phyloP scores from a whole-genome alignment of 176 grass and related monocot genomes.

The Tillandsia leiboldiana region DNA sequence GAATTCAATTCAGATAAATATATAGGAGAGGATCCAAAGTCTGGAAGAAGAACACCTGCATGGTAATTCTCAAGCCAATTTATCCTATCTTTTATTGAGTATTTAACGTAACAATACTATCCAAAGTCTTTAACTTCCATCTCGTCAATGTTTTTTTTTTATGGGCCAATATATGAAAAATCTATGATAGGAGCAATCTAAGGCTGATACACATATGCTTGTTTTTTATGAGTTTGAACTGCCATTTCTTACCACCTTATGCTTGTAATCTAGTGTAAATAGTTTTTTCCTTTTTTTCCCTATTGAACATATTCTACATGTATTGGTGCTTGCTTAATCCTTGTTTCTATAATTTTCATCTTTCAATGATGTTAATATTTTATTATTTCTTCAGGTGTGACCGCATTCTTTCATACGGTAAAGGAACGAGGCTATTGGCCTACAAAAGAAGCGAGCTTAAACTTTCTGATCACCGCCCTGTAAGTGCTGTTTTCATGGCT shows the following conservation, averaged over 20 bases:
- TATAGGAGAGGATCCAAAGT: slow-evolving; percentile 33
- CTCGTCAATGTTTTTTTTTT: too few species aligned
- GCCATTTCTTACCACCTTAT: too few species aligned
- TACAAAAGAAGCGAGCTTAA: slow-evolving; percentile 52
- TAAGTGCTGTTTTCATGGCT: slow-evolving; percentile 55
- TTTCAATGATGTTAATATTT: neutral
- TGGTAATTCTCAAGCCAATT: slow-evolving; percentile 37
- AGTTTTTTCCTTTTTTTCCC: too few species aligned
- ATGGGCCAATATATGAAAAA: too few species aligned
- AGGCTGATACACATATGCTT: too few species aligned
- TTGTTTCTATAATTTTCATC: neutral
- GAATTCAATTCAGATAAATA: slow-evolving; percentile 70
- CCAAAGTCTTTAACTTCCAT: neutral
- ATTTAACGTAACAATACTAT: neutral
- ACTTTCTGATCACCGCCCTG: slow-evolving; percentile 82
- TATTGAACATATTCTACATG: too few species aligned
- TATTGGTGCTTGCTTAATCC: too few species aligned
- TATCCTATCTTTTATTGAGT: neutral
- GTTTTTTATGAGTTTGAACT: too few species aligned
- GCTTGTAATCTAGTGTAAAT: too few species aligned
- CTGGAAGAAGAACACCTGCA: slow-evolving; percentile 76
- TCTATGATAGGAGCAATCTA: too few species aligned
- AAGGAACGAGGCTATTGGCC: slow-evolving; percentile 45
- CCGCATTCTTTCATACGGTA: slow-evolving; percentile 75
- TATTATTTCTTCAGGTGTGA: slow-evolving; percentile 52